These are phyloP conservation scores for Phytophthora hybrid DNA, from an alignment of 352 stramenopile species.

Conservation along the genomic window DNA sequence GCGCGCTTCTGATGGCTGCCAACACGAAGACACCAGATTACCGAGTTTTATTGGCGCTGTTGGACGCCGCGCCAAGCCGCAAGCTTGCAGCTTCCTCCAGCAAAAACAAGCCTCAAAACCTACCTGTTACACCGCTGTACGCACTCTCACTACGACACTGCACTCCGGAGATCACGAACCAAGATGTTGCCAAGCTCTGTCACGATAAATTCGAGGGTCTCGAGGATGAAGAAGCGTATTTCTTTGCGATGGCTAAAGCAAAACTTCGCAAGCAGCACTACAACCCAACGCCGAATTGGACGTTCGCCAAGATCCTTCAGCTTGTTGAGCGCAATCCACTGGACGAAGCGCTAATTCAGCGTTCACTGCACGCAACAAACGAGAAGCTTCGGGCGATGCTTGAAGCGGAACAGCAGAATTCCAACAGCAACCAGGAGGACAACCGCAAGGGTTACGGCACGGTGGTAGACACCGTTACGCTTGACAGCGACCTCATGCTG, in stretches of 20 bases:
- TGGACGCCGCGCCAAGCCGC: slow-evolving; percentile 47
- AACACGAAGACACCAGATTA: slow-evolving; percentile 43
- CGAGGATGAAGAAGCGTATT: slow-evolving; percentile 65
- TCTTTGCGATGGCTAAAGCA: slow-evolving; percentile 63
- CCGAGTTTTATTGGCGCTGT: slow-evolving; percentile 42
- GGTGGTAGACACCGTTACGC: slow-evolving; percentile 55
- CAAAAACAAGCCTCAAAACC: slow-evolving; percentile 10
- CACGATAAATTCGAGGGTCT: slow-evolving; percentile 59
- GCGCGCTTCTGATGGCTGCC: slow-evolving; percentile 53
- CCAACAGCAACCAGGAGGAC: slow-evolving; percentile 21
- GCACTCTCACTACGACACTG: slow-evolving; percentile 55
- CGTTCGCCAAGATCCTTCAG: slow-evolving; percentile 55
- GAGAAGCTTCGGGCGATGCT: slow-evolving; percentile 55
- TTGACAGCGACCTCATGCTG: slow-evolving; percentile 61
- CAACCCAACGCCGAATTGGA: slow-evolving; percentile 59
- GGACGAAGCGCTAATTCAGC: slow-evolving; percentile 68
- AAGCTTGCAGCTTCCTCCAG: slow-evolving; percentile 9
- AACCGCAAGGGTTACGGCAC: slow-evolving; percentile 21
- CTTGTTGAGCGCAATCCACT: slow-evolving; percentile 69
- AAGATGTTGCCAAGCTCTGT: slow-evolving; percentile 35
- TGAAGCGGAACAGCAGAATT: slow-evolving; percentile 26
- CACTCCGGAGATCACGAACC: slow-evolving; percentile 30
- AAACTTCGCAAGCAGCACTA: slow-evolving; percentile 62
- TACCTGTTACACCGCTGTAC: slow-evolving; percentile 55
- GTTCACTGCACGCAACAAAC: slow-evolving; percentile 66